Evolutionary conservation across 2,329 filamentous ascomycete species (phyloP), one percentile per base, ranked within the genome.

Genomic region (Escovopsis sp.): DNA sequence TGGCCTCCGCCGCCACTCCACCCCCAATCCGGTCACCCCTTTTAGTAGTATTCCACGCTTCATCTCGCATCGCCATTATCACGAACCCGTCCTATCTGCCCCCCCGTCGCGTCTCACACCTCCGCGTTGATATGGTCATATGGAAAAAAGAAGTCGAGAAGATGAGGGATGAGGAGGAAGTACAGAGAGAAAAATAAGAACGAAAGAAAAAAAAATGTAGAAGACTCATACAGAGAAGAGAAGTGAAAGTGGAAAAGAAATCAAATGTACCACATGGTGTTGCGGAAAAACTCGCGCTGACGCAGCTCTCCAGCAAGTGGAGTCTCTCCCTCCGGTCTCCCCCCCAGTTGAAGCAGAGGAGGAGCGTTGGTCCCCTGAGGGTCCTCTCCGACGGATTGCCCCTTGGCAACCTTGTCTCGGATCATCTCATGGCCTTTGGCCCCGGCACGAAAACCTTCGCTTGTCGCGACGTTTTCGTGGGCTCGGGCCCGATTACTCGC

Each of bases 401-500:
- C 63, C 48, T 69, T 66, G 10, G 64, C 64, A 10, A 62, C 50
- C 40, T 60, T 57, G 40, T 66, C 62, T 2, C 56, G 51, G 5
- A 54, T 52, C 49, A 64, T 52, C 45, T 66, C 62, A 15, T 63
- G 61, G 1, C 63, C 66, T 51, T 70, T 69, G 36, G 65, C 59
- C 10, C 66, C 64, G 41, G 59, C 50, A 41, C 60, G 51, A 58
- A 66, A 56, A 53, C 72, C 63, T 12, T 66, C 63, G 12, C 66
- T 70, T 0, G 66, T 57, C 0, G 64, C 55, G 4, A 65, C 50
- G 45, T 68, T 59, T 53, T 89, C 80, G 49, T 98, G 91, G 4
- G 78, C 69, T 42, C 79, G 78, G 18, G 85, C 86, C 40, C 91
- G 84, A 45, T 78, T 77, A 8, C 86, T 82, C 32, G 88, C 87